phyloP scores from a whole-genome alignment of 352 stramenopile genomes.

The Globisporangium nunn region DNA sequence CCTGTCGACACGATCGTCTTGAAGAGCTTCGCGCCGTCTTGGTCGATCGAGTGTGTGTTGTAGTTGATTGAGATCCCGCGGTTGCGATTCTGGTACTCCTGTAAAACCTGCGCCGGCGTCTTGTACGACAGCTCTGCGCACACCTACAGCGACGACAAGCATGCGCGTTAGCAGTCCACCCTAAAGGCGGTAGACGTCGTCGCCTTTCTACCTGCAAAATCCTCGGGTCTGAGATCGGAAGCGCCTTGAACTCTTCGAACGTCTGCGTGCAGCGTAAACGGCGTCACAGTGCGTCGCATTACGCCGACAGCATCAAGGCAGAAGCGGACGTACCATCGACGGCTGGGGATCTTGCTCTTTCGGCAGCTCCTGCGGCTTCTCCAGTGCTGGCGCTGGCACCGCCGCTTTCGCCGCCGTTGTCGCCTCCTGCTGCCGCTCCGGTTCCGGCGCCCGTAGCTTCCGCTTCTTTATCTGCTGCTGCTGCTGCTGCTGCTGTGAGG shows the following conservation, averaged over 20 bases:
- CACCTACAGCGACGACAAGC: conserved; percentile 18
- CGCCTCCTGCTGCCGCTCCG: conserved; percentile 1
- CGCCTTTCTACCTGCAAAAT: conserved; percentile 40
- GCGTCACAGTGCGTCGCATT: not conserved
- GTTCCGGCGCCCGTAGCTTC: conserved; percentile 24
- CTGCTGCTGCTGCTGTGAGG: conserved; percentile 4
- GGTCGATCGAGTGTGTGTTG: conserved; percentile 52
- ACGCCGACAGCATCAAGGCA: not conserved
- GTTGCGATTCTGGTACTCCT: conserved; percentile 82
- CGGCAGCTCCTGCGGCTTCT: conserved; percentile 4
- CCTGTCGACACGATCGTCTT: conserved; percentile 76
- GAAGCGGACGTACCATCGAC: conserved; percentile 26
- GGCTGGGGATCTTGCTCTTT: conserved; percentile 13
- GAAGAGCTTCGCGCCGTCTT: conserved; percentile 57
- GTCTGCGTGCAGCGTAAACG: conserved; percentile 17
- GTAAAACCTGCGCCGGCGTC: conserved; percentile 78
- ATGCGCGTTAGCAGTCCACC: not conserved
- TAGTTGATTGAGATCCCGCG: conserved; percentile 78
- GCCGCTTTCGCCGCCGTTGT: not conserved
- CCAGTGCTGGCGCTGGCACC: conserved; percentile 2
- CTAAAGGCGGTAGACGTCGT: too few relatives aligned
- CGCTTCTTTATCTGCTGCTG: conserved; percentile 25
- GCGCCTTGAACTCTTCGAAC: conserved; percentile 59
- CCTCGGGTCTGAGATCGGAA: conserved; percentile 49
- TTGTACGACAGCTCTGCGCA: conserved; percentile 78